These are phyloP conservation scores for Phytophthora macrochlamydospora DNA, from an alignment of 352 stramenopile species.

Conservation along the genomic window DNA sequence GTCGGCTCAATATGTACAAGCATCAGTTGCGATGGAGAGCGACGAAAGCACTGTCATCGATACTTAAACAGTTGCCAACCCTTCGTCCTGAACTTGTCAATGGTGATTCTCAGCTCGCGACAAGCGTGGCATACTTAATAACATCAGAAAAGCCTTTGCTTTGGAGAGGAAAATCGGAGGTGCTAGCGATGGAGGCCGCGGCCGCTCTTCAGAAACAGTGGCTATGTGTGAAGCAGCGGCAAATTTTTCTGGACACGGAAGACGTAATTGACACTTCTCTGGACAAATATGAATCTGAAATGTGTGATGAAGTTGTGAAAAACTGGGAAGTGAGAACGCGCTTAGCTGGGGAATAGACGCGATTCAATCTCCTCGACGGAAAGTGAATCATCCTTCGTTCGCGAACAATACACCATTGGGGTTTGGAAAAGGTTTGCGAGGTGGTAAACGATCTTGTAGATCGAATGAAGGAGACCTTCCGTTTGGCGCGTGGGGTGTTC, in stretches of 20 bases:
- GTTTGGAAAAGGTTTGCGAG: conserved; percentile 16
- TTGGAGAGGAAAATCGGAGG: conserved; percentile 26
- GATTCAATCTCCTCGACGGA: conserved; percentile 78
- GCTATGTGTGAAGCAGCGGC: conserved; percentile 73
- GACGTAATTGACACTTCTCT: conserved; percentile 72
- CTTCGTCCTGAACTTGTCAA: conserved; percentile 45
- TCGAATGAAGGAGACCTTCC: conserved; percentile 40
- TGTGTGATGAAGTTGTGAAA: conserved; percentile 70
- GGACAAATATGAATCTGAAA: conserved; percentile 61
- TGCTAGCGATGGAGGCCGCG: conserved; percentile 18
- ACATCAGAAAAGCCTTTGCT: conserved; percentile 57
- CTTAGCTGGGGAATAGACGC: conserved; percentile 84
- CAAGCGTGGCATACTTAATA: conserved; percentile 60
- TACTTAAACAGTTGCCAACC: conserved; percentile 75
- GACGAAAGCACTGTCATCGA: conserved; percentile 68
- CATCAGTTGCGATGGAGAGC: conserved; percentile 84
- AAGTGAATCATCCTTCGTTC: conserved; percentile 32
- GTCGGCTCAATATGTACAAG: conserved; percentile 69
- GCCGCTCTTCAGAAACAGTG: conserved; percentile 64
- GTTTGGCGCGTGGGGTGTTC: conserved; percentile 75
- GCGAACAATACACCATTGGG: not conserved
- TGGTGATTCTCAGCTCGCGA: conserved; percentile 67
- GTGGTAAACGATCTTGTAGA: conserved; percentile 12
- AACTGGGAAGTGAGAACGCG: conserved; percentile 79
- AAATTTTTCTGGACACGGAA: conserved; percentile 73